Base-by-base conservation (phyloP, 805 yeast species). In the Starmerella cellae region DNA sequence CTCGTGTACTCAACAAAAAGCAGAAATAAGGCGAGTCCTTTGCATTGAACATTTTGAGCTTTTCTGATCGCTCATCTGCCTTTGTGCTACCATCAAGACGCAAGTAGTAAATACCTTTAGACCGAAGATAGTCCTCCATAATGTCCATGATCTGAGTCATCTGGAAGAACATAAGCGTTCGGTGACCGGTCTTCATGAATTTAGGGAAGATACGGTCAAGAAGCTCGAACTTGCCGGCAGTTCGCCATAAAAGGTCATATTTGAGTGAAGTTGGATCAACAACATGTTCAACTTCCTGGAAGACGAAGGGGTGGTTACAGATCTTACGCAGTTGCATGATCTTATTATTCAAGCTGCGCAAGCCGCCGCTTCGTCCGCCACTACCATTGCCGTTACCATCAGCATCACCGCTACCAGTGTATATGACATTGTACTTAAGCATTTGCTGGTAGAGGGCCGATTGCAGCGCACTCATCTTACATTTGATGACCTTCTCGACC, bases 111-210 rank as follows among this genome's bases (percentile, higher is more conserved):
- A 84, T 64, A 14, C 74, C 79, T 41, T 76, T 66, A 38, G 70
- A 68, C 42, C 94, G 69, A 53, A 91, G 63, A 56, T 77, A 91
- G 64, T 88, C 98, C 60, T 91, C 97, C 96, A 91, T 85, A 48
- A 88, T 91, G 60, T 87, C 95, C 97, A 88, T 91, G 47, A 88
- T 81, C 61, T 85, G 95, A 1, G 98, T 91, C 98, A 88, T 88
- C 63, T 88, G 98, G 65, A 91, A 91, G 59, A 88, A 88, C 53
- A 88, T 79, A 57, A 88, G 70, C 6, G 87, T 94, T 51, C 95
- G 74, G 57, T 91, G 97, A 2, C 93, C 94, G 2, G 94, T 74
- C 3, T 73, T 74, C 57, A 76, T 70, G 60, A 88, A 79, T 55
- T 88, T 88, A 1, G 96, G 96, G 45, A 88, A 64, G 35, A 88